phyloP scores from a whole-genome alignment of 2,329 filamentous ascomycete genomes.

The Microdochium bolleyi region DNA sequence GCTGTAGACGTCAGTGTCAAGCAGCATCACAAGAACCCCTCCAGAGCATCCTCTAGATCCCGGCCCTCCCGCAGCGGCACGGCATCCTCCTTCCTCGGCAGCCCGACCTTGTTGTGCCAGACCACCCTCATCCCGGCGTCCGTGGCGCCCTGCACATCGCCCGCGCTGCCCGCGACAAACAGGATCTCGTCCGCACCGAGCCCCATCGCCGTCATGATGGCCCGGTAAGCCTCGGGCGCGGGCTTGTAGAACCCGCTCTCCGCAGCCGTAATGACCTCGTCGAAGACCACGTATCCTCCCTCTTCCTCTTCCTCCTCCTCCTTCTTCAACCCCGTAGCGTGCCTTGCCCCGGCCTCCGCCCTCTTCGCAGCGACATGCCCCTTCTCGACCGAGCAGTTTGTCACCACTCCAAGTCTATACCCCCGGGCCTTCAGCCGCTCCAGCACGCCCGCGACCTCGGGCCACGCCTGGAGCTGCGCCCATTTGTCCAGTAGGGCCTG shows the following conservation, averaged over 20 bases:
- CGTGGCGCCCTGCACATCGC: slow-evolving; percentile 28
- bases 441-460: slow-evolving; percentile 10
- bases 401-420: slow-evolving; percentile 25
- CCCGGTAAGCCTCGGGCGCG: slow-evolving; percentile 19
- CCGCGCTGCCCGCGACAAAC: slow-evolving; percentile 30
- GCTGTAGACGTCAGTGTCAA: too few species aligned
- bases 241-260: slow-evolving; percentile 31
- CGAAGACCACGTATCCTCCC: slow-evolving; percentile 14
- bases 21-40: slow-evolving; percentile 6
- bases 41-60: slow-evolving; percentile 12
- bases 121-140: slow-evolving; percentile 28
- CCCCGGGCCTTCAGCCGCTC: slow-evolving; percentile 14
- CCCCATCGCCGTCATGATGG: slow-evolving; percentile 17
- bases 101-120: slow-evolving; percentile 26
- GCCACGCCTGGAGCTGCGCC: slow-evolving; percentile 15
- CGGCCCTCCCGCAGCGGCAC: slow-evolving; percentile 12
- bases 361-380: slow-evolving; percentile 14
- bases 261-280: slow-evolving; percentile 26
- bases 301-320: slow-evolving; percentile 2
- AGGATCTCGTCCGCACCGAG: slow-evolving; percentile 17
- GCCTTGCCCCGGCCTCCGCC: neutral
- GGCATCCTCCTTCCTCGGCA: slow-evolving; percentile 15
- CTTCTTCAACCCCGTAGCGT: too few species aligned
- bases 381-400: slow-evolving; percentile 26
- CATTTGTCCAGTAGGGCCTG: slow-evolving; percentile 17